Conservation (phyloP, 179 eudicot species). For the Heliamphora pulchella region DNA sequence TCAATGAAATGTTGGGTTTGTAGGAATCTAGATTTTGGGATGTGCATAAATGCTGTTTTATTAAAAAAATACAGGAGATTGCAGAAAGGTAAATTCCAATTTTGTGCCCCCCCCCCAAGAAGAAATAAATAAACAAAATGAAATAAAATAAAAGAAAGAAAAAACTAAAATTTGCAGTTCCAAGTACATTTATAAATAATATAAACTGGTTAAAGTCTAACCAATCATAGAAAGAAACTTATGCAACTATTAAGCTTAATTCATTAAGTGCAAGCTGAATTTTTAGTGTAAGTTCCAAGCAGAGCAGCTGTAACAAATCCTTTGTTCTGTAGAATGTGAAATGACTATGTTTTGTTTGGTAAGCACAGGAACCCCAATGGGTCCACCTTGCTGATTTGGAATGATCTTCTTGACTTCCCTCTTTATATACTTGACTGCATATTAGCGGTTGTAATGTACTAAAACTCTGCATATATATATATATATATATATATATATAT, state of each 20-base stretch:
- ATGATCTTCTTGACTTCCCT: neutral
- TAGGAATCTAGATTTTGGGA: neutral
- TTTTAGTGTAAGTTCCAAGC: neutral
- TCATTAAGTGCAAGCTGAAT: neutral
- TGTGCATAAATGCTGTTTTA: neutral
- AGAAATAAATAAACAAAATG: too few relatives aligned
- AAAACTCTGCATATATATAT: neutral
- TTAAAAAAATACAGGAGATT: too few relatives aligned
- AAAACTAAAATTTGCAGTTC: too few relatives aligned
- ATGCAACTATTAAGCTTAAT: neutral
- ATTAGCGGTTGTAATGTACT: neutral
- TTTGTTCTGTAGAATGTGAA: neutral
- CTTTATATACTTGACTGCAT: too few relatives aligned
- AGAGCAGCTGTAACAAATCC: neutral
- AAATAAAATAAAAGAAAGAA: too few relatives aligned
- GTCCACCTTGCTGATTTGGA: too few relatives aligned
- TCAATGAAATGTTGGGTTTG: too few relatives aligned
- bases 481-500: too few relatives aligned
- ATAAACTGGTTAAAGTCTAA: neutral
- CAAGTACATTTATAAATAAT: neutral
- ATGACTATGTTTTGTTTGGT: neutral
- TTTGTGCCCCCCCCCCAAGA: too few relatives aligned
- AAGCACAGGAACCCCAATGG: neutral
- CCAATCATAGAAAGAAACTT: neutral
- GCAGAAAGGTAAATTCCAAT: neutral